A percentile compares a stretch with the other conserved stretches of the same genome.
Conservation (phyloP, 108 stramenopile species). For the Stephanodiscus minutulus region DNA sequence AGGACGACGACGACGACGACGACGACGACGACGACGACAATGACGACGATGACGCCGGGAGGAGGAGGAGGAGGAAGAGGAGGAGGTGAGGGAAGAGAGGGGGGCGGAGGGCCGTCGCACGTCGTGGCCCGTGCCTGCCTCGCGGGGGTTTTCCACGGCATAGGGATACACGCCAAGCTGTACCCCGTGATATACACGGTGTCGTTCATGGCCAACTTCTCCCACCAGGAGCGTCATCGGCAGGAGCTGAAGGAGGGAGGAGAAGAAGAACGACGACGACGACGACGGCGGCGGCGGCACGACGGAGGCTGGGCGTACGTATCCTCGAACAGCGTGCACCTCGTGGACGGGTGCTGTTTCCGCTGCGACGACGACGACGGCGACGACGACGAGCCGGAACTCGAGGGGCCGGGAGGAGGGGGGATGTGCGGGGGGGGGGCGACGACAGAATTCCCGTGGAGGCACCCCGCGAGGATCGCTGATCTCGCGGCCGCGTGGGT, state of each 20-base stretch:
- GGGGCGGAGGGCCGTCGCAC: neutral
- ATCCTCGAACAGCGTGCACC: too few relatives aligned
- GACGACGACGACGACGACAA: constrained; percentile 4
- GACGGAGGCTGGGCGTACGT: too few relatives aligned
- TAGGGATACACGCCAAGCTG: constrained; percentile 83
- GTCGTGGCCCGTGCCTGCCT: constrained; percentile 45
- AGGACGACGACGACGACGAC: constrained; percentile 5
- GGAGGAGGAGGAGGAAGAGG: neutral
- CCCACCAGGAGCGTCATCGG: constrained; percentile 35
- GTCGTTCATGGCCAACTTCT: constrained; percentile 71
- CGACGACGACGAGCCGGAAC: too few relatives aligned
- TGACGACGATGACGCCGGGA: neutral
- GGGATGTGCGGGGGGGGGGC: too few relatives aligned
- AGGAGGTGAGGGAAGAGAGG: neutral
- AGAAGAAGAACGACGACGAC: neutral
- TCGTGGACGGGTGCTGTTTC: too few relatives aligned
- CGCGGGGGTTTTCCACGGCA: constrained; percentile 77
- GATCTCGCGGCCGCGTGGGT: constrained; percentile 31
- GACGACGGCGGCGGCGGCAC: constrained; percentile 9
- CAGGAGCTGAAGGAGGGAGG: constrained; percentile 20
- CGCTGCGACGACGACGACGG: constrained; percentile 17
- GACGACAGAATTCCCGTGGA: constrained; percentile 40
- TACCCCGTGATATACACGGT: constrained; percentile 88
- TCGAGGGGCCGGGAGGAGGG: too few relatives aligned
- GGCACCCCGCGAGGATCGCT: constrained; percentile 30